These are phyloP conservation scores for Eucommia ulmoides DNA, from an alignment of 257 asterid species.

Conservation along the genomic window DNA sequence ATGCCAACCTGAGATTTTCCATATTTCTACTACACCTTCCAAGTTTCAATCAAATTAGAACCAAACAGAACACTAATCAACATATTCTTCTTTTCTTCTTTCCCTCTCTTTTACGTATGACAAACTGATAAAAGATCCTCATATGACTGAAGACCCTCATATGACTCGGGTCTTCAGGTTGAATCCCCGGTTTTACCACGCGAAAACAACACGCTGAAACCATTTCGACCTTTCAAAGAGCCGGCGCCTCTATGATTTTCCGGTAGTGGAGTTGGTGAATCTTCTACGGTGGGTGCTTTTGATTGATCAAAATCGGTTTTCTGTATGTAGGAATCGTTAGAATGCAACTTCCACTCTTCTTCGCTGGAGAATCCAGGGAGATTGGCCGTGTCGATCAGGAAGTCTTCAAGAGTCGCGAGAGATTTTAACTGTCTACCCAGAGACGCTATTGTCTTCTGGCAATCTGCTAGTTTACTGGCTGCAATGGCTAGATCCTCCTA, in stretches of 20 bases:
- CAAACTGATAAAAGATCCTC: too few relatives aligned
- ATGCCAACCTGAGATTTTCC: too few relatives aligned
- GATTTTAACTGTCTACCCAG: conserved; percentile 71
- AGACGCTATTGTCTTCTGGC: conserved; percentile 78
- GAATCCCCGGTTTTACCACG: conserved; percentile 35
- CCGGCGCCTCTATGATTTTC: conserved; percentile 21
- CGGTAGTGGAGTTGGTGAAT: conserved; percentile 22
- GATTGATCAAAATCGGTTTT: conserved; percentile 19
- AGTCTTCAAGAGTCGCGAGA: conserved; percentile 72
- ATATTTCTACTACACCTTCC: too few relatives aligned
- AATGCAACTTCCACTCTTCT: conserved; percentile 25
- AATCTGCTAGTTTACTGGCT: conserved; percentile 75
- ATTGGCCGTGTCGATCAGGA: conserved; percentile 60
- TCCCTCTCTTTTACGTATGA: too few relatives aligned
- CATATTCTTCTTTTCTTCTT: too few relatives aligned
- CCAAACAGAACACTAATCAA: too few relatives aligned
- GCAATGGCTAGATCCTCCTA: conserved; percentile 67
- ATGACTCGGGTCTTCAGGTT: conserved; percentile 26
- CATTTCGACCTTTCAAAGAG: conserved; percentile 31
- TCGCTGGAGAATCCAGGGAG: conserved; percentile 42
- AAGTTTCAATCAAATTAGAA: too few relatives aligned
- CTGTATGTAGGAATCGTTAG: conserved; percentile 13
- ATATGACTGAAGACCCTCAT: too few relatives aligned
- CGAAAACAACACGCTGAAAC: conserved; percentile 46
- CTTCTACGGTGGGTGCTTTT: conserved; percentile 17